A percentile compares a stretch with the other conserved stretches of the same genome.
Evolutionary conservation across 208 protist genomes (phyloP).

Genomic region (Wallacemonas rigidus): DNA sequence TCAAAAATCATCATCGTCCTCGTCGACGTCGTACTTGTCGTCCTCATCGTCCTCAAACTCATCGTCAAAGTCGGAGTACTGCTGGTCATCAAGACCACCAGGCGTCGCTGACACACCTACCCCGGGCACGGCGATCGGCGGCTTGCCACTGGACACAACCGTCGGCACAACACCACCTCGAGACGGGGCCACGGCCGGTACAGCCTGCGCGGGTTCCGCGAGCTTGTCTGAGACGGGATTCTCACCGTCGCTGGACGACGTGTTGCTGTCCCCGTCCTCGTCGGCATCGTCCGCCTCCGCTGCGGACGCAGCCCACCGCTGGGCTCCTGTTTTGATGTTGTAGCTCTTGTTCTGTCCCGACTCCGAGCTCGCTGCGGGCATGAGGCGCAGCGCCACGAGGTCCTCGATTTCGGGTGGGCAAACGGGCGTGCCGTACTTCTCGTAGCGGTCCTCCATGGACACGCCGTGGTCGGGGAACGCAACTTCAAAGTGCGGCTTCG

Average conservation of each 20-base stretch:
- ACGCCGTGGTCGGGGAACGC: conserved; percentile 71
- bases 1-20: conserved; percentile 90
- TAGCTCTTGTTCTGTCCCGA: conserved; percentile 86
- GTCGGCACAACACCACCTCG: conserved; percentile 10
- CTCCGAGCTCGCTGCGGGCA: conserved; percentile 84
- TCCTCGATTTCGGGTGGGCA: conserved; percentile 81
- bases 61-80: conserved; percentile 85
- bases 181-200: conserved; percentile 10
- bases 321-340: conserved; percentile 81
- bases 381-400: conserved; percentile 60
- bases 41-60: conserved; percentile 40
- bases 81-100: conserved; percentile 49
- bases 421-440: conserved; percentile 63
- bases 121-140: conserved; percentile 6
- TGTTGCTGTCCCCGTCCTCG: background rate
- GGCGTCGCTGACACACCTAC: conserved; percentile 22
- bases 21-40: conserved; percentile 70
- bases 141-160: conserved; percentile 3
- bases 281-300: conserved; percentile 8
- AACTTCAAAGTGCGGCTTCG: conserved; percentile 78
- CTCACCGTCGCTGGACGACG: background rate
- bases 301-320: conserved; percentile 43
- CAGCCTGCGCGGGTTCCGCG: conserved; percentile 12
- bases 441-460: conserved; percentile 66
- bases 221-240: background rate